Base-by-base conservation (phyloP, 495 filamentous ascomycete species). In the Evernia prunastri region DNA sequence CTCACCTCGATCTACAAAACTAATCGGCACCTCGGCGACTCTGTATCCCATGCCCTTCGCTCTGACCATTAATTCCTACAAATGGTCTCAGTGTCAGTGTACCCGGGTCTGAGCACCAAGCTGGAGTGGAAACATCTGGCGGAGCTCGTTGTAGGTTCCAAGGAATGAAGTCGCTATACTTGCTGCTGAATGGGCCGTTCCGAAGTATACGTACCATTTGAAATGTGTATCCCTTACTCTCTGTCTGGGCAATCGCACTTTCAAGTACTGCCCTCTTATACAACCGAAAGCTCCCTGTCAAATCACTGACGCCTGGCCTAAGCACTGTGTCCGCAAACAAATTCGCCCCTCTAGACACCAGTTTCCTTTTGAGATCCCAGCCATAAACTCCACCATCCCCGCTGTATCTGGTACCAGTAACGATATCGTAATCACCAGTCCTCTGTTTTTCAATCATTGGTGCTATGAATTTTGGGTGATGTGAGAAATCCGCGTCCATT, bases 401-500 rank as follows among this genome's bases (percentile, higher is more conserved):
- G 7, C 90, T 89, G 74, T 98, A 98, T 58, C 94, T 83, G 62
- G 94, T 98, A 45, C 93, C 94, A 29, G 92, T 96, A 13, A 98
- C 94, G 71, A 98, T 98, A 72, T 98, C 94, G 77, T 89, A 94
- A 75, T 89, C 84, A 23, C 70, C 76, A 66, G 78, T 77, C 75
- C 80, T 80, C 76, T 93, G 91, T 70, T 82, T 84, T 60, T 78
- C 77, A 66, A 96, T 90, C 90, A 96, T 95, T 70, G 87, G 79
- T 61, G 89, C 84, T 72, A 97, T 90, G 82, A 96, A 97, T 79
- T 96, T 96, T 71, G 92, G 92, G 78, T 98, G 94, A 80, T 98
- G 95, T 72, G 85, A 89, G 85, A 98, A 98, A 77, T 98, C 94
- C 76, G 94, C 94, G 80, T 98, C 94, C 94, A 98, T 97, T 81